Percentiles rank a stretch among this genome's conserved stretches.
Evolutionary conservation across 139 green algal genomes (phyloP).

Genomic region (Diplosphaera chodatii): DNA sequence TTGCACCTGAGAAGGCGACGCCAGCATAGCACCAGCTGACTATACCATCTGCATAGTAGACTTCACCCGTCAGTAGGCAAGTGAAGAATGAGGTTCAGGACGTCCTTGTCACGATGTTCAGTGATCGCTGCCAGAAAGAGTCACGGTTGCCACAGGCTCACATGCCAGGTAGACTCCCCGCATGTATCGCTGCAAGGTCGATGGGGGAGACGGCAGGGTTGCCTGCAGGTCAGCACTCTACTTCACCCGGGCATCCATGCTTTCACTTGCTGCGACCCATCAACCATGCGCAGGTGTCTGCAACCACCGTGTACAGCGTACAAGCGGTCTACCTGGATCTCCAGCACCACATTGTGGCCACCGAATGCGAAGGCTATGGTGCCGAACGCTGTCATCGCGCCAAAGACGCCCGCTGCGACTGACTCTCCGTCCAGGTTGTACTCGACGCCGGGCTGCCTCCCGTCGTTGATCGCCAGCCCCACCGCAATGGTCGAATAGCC

Average conservation of each 20-base stretch:
- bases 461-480: constrained; percentile 7
- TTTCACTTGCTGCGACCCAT: too few species aligned
- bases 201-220: constrained; percentile 5
- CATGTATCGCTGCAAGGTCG: constrained; percentile 12
- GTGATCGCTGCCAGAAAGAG: too few species aligned
- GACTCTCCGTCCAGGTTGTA: constrained; percentile 3
- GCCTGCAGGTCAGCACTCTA: neutral
- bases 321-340: constrained; percentile 3
- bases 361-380: constrained; percentile 8
- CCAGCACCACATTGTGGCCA: constrained; percentile 14
- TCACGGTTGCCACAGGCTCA: too few species aligned
- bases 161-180: constrained; percentile 28
- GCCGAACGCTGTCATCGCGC: constrained; percentile 18
- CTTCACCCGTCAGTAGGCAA: too few species aligned
- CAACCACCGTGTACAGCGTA: too few species aligned
- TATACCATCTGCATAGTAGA: constrained; percentile 8
- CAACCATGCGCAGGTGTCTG: too few species aligned
- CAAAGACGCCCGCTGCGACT: constrained; percentile 21
- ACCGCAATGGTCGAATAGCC: constrained; percentile 44
- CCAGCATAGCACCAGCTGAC: constrained; percentile 23
- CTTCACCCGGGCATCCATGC: too few species aligned
- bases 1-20: constrained; percentile 5
- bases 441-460: constrained; percentile 1
- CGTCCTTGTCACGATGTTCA: too few species aligned
- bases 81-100: too few species aligned